Evolutionary conservation across 768 basidiomycete genomes (phyloP), one percentile per base, ranked within the genome.

Genomic region (Aureoboletus auriporus): DNA sequence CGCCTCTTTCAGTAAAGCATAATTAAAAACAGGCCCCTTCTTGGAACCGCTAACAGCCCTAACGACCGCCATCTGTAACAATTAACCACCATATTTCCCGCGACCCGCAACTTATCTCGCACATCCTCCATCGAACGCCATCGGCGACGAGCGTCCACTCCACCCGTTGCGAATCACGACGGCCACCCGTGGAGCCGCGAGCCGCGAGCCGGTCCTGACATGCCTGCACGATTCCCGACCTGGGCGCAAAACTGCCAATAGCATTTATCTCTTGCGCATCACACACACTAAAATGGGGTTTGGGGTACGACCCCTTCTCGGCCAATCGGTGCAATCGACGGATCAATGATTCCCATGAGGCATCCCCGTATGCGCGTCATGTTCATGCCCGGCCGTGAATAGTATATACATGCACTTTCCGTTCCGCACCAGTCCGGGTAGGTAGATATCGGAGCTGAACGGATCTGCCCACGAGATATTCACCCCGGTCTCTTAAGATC

Each of bases 161-260:
- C 10, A 23, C 42, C 39, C 46, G 26, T 49, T 47, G 46, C 50
- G 53, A 56, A 61, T 64, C 56, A 27, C 33, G 35, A 42, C 39
- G 40, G 45, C 46, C 4, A 38, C 52, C 58, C 60, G 49, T 57
- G 16, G 16, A 16, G n/a, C 36, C 6, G 31, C 39, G 29, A 47
- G 27, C 47, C 12, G 35, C 47, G 37, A 29, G 43, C 46, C 47
- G 34, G 39, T 5, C 27, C 38, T 5, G 16, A 38, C 20, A 34
- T 12, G 16, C 26, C 26, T 23, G 8, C 39, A 20, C 20, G 16
- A 23, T 46, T 31, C 36, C 42, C 33, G 39, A 40, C 38, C 5
- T 7, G 35, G n/a, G 29, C 50, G 28, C 12, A 12, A 11, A 13
- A 39, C 26, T 36, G 13, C 49, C 49, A 48, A 53, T 51, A 16